Percentiles rank a stretch among this genome's conserved stretches.
These are phyloP conservation scores for Sporothrix dimorphospora DNA, from an alignment of 2,329 filamentous ascomycete species.

Conservation along the genomic window DNA sequence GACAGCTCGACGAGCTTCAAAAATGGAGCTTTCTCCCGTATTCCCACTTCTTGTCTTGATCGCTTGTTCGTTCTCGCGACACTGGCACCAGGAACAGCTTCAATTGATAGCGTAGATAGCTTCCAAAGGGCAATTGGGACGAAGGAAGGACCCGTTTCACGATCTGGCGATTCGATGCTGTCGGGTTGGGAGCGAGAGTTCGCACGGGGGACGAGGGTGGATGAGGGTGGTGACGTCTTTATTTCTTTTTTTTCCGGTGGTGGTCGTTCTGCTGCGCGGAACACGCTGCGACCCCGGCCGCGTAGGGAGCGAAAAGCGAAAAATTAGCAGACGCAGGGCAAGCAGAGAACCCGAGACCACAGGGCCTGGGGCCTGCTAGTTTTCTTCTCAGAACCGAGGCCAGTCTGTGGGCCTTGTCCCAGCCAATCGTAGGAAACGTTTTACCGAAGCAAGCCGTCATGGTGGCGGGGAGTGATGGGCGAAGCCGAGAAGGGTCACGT, in stretches of 20 bases:
- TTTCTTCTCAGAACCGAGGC: constrained; percentile 25
- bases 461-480: not conserved
- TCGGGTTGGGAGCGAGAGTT: not conserved
- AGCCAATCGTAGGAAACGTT: constrained; percentile 31
- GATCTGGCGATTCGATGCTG: not conserved
- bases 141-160: not conserved
- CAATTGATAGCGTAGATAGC: constrained; percentile 19
- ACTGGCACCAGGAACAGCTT: not conserved
- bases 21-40: not conserved
- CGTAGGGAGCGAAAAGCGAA: not conserved
- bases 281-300: not conserved
- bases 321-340: not conserved
- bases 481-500: constrained; percentile 21
- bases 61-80: not conserved
- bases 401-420: not conserved
- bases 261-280: not conserved
- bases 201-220: not conserved
- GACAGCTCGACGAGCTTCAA: not conserved
- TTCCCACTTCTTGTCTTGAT: not conserved
- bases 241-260: not conserved
- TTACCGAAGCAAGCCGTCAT: constrained; percentile 31
- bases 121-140: not conserved
- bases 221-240: constrained; percentile 20
- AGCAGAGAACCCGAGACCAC: not conserved
- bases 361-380: constrained; percentile 7